Percentiles rank a stretch among this genome's conserved stretches.
Conservation (phyloP, 1,139 yeast species). For the Chernovozyma sophiae-reginae region DNA sequence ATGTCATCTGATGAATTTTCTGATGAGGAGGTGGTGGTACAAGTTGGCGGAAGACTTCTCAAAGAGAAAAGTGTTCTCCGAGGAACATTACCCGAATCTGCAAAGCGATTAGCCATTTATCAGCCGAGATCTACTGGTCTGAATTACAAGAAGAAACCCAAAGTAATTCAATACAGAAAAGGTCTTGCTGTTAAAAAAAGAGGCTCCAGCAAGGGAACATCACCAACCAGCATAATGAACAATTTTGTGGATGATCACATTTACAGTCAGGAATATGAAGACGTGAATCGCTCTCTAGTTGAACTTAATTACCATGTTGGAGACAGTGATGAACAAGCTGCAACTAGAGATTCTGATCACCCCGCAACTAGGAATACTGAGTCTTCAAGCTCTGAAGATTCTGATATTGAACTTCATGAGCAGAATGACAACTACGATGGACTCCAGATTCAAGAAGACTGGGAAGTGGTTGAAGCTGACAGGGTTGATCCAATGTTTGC, state of each 20-base stretch:
- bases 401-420: background rate
- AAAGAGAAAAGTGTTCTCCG: conserved; percentile 27
- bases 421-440: background rate
- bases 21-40: conserved; percentile 17
- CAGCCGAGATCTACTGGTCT: conserved; percentile 6
- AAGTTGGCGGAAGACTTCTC: conserved; percentile 31
- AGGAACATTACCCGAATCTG: conserved; percentile 41
- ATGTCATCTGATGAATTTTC: too few species aligned
- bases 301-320: too few species aligned
- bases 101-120: conserved; percentile 28
- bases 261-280: background rate
- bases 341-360: background rate
- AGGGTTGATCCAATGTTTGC: conserved; percentile 18
- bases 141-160: conserved; percentile 5
- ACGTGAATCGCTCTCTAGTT: background rate
- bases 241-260: conserved; percentile 11
- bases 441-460: conserved; percentile 3
- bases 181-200: conserved; percentile 37
- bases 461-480: conserved; percentile 17
- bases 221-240: background rate
- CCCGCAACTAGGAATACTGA: background rate
- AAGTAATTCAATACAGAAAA: conserved; percentile 20
- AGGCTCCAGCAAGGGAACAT: background rate
- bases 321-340: background rate
- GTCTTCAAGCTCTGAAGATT: background rate